A percentile compares a stretch with the other conserved stretches of the same genome.
Conservation (phyloP, 352 stramenopile species). For the Globisporangium spiculum region DNA sequence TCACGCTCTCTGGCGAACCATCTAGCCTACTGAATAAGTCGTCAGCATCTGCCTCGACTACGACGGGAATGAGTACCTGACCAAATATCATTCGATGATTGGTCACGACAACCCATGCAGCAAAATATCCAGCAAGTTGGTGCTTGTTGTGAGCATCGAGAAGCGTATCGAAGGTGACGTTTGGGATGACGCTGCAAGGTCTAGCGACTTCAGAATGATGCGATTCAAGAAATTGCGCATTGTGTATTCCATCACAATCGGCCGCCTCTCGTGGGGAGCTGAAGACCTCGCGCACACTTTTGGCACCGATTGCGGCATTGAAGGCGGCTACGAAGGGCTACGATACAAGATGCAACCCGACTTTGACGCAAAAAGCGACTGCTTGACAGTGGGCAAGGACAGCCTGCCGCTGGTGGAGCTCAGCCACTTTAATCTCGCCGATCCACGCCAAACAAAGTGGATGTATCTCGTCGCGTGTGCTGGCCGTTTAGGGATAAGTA, state of each 20-base stretch:
- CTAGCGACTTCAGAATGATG: background rate
- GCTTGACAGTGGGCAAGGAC: background rate
- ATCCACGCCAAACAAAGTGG: no score
- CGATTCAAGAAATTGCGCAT: slow-evolving; percentile 6
- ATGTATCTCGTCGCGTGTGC: no score
- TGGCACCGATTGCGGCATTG: background rate
- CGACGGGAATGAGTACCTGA: slow-evolving; percentile 3
- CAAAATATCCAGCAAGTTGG: slow-evolving; percentile 11
- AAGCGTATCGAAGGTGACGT: slow-evolving; percentile 1
- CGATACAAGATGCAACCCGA: slow-evolving; percentile 6
- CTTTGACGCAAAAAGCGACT: slow-evolving; percentile 9
- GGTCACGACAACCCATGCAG: background rate
- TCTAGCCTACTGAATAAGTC: slow-evolving; percentile 16
- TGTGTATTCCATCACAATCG: slow-evolving; percentile 12
- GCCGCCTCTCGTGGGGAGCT: slow-evolving; percentile 2
- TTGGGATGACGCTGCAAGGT: background rate
- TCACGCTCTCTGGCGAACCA: background rate
- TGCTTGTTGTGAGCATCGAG: slow-evolving; percentile 13
- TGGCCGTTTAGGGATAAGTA: no score
- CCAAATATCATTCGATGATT: slow-evolving; percentile 3
- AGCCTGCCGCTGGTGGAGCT: slow-evolving; percentile 6
- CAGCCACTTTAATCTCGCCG: background rate
- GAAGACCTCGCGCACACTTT: slow-evolving; percentile 6
- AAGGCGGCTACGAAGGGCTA: background rate
- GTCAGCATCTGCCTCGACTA: slow-evolving; percentile 16